These are phyloP conservation scores for Gracilaria caudata DNA, from an alignment of 23 red algal species.

Conservation along the genomic window DNA sequence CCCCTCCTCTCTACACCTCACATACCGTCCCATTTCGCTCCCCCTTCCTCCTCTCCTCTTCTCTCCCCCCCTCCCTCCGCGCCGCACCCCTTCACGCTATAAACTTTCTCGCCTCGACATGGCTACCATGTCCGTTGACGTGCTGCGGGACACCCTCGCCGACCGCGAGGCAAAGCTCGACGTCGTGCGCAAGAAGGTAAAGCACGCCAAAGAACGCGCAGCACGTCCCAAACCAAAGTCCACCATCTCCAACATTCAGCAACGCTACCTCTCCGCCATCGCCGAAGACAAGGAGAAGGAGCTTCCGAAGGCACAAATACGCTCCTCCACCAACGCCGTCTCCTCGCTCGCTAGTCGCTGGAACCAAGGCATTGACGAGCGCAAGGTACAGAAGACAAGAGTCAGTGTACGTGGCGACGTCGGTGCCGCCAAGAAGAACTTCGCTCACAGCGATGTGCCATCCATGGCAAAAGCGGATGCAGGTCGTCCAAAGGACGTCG, in stretches of 20 bases:
- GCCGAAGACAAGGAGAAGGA: constrained; percentile 46
- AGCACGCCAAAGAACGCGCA: constrained; percentile 34
- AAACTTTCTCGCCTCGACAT: not conserved
- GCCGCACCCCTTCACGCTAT: not conserved
- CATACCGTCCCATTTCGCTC: not conserved
- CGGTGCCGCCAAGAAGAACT: constrained; percentile 37
- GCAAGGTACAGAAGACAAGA: constrained; percentile 33
- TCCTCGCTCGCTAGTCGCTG: constrained; percentile 48
- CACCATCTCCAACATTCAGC: constrained; percentile 60
- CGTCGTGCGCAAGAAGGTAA: constrained; percentile 29
- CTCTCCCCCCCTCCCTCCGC: not conserved
- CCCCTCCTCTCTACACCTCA: not conserved
- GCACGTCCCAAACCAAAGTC: constrained; percentile 28
- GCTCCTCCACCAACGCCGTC: constrained; percentile 31
- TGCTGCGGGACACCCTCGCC: constrained; percentile 47
- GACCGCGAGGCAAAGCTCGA: constrained; percentile 50
- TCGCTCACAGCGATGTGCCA: constrained; percentile 20
- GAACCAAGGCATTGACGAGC: constrained; percentile 58
- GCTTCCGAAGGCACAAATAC: not conserved
- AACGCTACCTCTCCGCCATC: constrained; percentile 62
- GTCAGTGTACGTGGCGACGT: constrained; percentile 56
- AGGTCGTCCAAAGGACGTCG: not conserved
- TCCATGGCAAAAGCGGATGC: not conserved
- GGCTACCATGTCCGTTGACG: constrained; percentile 46
- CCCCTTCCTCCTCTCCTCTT: not conserved